Percentiles rank a stretch among this genome's conserved stretches.
phyloP scores from a whole-genome alignment of 805 yeast genomes.

The Suhomyces faveliae region DNA sequence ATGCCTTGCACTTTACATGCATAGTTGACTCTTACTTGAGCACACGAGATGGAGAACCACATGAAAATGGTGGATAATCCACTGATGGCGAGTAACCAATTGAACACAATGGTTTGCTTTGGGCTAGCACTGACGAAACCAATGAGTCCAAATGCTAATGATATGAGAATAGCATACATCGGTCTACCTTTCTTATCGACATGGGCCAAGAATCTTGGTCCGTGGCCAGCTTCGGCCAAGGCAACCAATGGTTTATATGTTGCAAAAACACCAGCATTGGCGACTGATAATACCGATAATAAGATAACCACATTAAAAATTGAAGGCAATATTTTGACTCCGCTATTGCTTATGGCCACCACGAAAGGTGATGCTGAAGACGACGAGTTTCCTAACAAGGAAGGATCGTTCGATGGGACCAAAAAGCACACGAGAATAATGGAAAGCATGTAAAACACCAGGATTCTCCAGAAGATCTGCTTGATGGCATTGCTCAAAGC shows the following conservation, averaged over 20 bases:
- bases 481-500: constrained; percentile 56
- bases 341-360: constrained; percentile 33
- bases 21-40: constrained; percentile 62
- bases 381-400: constrained; percentile 21
- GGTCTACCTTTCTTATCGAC: constrained; percentile 81
- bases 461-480: constrained; percentile 53
- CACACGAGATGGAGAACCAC: constrained; percentile 72
- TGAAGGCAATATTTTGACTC: constrained; percentile 31
- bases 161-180: constrained; percentile 55
- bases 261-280: constrained; percentile 37
- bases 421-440: constrained; percentile 48
- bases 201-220: constrained; percentile 59
- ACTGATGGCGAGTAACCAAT: constrained; percentile 74
- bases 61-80: constrained; percentile 75
- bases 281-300: constrained; percentile 33
- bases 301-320: constrained; percentile 34
- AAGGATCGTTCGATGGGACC: constrained; percentile 47
- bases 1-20: constrained; percentile 55
- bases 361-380: constrained; percentile 40
- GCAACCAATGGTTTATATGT: constrained; percentile 53
- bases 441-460: constrained; percentile 48
- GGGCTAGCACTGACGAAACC: constrained; percentile 64
- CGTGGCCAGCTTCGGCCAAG: constrained; percentile 62
- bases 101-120: constrained; percentile 57
- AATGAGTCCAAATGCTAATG: constrained; percentile 53